Conservation (phyloP, 176 grass and related monocot species). For the Carex pumila region DNA sequence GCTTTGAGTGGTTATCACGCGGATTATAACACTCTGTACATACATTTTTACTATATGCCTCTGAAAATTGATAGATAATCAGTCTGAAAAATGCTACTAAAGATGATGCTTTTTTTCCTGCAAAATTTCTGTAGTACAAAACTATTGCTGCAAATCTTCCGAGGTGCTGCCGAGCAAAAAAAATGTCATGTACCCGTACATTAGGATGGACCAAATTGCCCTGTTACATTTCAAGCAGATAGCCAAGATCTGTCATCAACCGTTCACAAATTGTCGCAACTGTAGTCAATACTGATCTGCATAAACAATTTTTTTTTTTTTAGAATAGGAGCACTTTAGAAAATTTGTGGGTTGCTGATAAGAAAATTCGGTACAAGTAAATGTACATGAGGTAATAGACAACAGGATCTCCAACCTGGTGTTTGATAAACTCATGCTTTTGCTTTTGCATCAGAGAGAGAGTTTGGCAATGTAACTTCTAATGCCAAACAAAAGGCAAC, state of each 20-base stretch:
- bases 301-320: not conserved
- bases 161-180: not conserved
- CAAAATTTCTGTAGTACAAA: not conserved
- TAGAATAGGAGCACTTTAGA: not conserved
- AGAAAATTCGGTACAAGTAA: not conserved
- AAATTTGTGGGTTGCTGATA: not conserved
- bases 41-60: not conserved
- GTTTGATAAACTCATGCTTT: slow-evolving; percentile 73
- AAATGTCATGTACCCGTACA: not conserved
- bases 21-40: too few relatives aligned
- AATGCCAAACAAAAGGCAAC: slow-evolving; percentile 44
- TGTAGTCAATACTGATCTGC: not conserved
- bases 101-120: not conserved
- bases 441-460: slow-evolving; percentile 55
- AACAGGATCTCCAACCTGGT: slow-evolving; percentile 60
- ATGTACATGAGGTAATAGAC: slow-evolving; percentile 71
- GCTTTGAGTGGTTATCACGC: too few relatives aligned
- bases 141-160: not conserved
- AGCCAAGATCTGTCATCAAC: not conserved
- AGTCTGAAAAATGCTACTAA: not conserved
- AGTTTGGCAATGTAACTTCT: slow-evolving; percentile 38
- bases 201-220: not conserved
- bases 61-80: not conserved
- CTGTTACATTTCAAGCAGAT: slow-evolving; percentile 2
- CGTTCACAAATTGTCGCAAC: not conserved